Base-by-base conservation (phyloP, 768 basidiomycete genomes). In the Russula virescens region DNA sequence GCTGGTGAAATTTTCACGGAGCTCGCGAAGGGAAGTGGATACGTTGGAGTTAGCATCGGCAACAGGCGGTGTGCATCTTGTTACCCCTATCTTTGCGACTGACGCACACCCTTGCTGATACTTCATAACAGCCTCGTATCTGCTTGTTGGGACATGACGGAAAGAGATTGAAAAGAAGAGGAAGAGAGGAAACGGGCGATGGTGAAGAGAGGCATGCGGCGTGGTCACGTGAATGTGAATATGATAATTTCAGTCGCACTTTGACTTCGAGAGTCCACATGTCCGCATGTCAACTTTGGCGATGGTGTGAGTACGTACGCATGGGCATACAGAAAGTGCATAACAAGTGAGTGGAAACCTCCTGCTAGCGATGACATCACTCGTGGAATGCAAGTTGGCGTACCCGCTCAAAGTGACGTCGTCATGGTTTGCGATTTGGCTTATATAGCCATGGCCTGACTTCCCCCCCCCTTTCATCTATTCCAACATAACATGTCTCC, bases 401-500 rank as follows among this genome's bases (percentile, higher is more conserved):
- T 52, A 23, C 38, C 47, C 26, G 11, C 10, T n/a, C 35, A 26
- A 38, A 11, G 50, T 54, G 52, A 61, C 52, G 60, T 61, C 52
- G 26, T 35, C 35, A n/a, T n/a, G 38, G 2, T 35, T 19, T 18
- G 1, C 18, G 8, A 16, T n/a, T 26, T 38, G 7, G 23, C 10
- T 48, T 54, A 38, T 60, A 52, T 60, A 26, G 21, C 7, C 1
- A 40, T 48, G n/a, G n/a, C 5, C 28, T 21, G 8, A 21, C 14
- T 28, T 23, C 14, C 13, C 49, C 18, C 8, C n/a, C 14, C 7
- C 7, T 9, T 26, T 47, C 5, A 7, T 11, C 13, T 23, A 4
- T 26, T 26, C 40, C 5, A 1, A n/a, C 10, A 19, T 26, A 71
- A 62, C 54, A 89, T 89, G 87, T 87, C 88, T 64, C 79, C 87